Base-by-base conservation (phyloP, 1,284 basidiomycete species). In the Fomes fomentarius region DNA sequence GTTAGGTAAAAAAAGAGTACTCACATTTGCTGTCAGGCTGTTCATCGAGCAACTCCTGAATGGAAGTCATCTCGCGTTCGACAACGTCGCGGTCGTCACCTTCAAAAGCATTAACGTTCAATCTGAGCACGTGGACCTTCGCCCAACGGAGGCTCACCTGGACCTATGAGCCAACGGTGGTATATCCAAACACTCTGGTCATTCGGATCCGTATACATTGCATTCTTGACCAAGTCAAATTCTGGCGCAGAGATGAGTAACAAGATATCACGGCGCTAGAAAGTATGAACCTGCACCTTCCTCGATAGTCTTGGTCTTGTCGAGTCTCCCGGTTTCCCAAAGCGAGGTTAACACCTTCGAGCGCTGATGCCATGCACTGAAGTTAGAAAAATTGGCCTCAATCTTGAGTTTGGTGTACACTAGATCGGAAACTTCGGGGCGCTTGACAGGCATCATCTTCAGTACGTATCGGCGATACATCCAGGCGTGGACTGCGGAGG, bases 181-280 rank as follows among this genome's bases (percentile, higher is more conserved):
- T 99, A 99, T 51, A 98, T 85, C 97, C 97, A 99, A 0, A 94
- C 94, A 57, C 93, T 95, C 71, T 98, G 95, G 71, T 99, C 97
- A 44, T 85, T 84, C 1, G 97, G 97, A 69, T 98, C 96, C 0
- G 96, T 98, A 74, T 94, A 99, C 75, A 99, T 84, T 0, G 96
- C 97, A 66, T 97, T 94, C 61, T 89, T 84, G 19, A 98, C 88
- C 11, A 98, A 79, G 43, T 96, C 93, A 66, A 96, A 93, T 68
- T 99, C 97, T 94, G 67, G 2, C 37, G 31, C 11, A 19, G 2
- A 31, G 2, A 17, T 21, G 26, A 12, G 25, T 24, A 5, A 3
- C n/a, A 22, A 4, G n/a, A 31, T 7, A 14, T 25, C 12, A 17
- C 17, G n/a, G n/a, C 17, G 21, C 1, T 19, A 7, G 19, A 14